These are phyloP conservation scores for Pseudomassariella vexata DNA, from an alignment of 2,329 filamentous ascomycete species.

Conservation along the genomic window DNA sequence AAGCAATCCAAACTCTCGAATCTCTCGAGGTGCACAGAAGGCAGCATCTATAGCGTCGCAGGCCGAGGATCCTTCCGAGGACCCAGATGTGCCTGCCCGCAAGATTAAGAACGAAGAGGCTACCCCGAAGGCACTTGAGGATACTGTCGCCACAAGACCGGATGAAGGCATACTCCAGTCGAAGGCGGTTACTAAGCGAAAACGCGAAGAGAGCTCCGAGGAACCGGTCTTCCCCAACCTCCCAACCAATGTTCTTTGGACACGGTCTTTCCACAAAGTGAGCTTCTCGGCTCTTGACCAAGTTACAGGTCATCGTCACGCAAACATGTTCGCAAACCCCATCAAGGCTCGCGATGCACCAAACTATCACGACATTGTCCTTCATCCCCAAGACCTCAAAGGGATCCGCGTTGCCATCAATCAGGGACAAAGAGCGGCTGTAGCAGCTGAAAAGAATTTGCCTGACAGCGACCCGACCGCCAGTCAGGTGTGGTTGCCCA, in stretches of 20 bases:
- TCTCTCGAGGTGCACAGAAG: slow-evolving; percentile 30
- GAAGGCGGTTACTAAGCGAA: slow-evolving; percentile 44
- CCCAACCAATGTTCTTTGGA: slow-evolving; percentile 66
- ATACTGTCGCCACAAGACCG: slow-evolving; percentile 48
- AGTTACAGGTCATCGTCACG: slow-evolving; percentile 70
- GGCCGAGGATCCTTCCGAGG: slow-evolving; percentile 41
- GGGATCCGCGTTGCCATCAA: slow-evolving; percentile 71
- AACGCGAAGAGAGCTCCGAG: slow-evolving; percentile 46
- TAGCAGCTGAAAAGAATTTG: slow-evolving; percentile 54
- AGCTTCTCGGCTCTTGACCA: slow-evolving; percentile 69
- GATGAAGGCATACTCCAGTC: slow-evolving; percentile 42
- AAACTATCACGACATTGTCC: slow-evolving; percentile 67
- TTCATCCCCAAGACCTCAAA: slow-evolving; percentile 72
- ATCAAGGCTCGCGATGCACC: slow-evolving; percentile 71
- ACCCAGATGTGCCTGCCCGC: slow-evolving; percentile 31
- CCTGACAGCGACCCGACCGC: slow-evolving; percentile 53
- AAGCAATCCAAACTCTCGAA: slow-evolving; percentile 22
- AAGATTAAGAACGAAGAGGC: slow-evolving; percentile 54
- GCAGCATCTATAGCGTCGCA: slow-evolving; percentile 27
- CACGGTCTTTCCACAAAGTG: slow-evolving; percentile 69
- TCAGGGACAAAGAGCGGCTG: slow-evolving; percentile 62
- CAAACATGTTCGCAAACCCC: slow-evolving; percentile 72
- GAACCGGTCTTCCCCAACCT: slow-evolving; percentile 44
- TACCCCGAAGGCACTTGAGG: slow-evolving; percentile 49
- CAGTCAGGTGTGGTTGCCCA: slow-evolving; percentile 57